phyloP scores from a whole-genome alignment of 2,329 filamentous ascomycete species.

The Alternaria angustiovoidea region DNA sequence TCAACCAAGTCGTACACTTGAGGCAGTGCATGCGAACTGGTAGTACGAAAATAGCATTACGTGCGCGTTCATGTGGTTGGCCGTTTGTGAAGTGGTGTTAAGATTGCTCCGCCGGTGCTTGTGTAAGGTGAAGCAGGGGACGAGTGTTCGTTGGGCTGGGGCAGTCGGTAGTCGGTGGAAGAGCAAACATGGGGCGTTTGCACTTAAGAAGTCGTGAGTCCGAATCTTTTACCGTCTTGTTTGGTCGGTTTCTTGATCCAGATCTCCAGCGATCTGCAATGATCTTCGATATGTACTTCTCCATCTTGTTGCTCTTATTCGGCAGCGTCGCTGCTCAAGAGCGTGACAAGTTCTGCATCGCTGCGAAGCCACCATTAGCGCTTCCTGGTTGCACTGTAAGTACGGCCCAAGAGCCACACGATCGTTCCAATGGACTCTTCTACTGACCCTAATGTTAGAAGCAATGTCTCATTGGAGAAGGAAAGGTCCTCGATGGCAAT shows the following conservation, averaged over 20 bases:
- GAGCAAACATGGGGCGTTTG: not conserved
- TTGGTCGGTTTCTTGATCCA: too few species aligned
- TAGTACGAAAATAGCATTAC: not conserved
- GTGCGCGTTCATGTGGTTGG: not conserved
- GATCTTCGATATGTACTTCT: not conserved
- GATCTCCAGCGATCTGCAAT: too few species aligned
- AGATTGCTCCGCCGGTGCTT: not conserved
- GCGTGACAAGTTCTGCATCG: not conserved
- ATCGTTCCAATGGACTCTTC: not conserved
- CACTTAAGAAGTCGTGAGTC: not conserved
- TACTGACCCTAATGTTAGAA: not conserved
- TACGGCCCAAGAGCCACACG: not conserved
- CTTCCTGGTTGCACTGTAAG: not conserved
- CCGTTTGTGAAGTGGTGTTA: not conserved
- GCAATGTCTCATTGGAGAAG: not conserved
- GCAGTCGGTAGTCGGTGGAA: not conserved
- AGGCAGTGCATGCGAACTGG: not conserved
- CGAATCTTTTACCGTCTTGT: not conserved
- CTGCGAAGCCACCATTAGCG: not conserved
- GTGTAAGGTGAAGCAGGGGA: not conserved
- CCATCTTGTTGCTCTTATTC: not conserved
- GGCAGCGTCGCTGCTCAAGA: not conserved
- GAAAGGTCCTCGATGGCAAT: not conserved
- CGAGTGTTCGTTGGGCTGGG: not conserved
- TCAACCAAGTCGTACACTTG: not conserved